A percentile compares a stretch with the other conserved stretches of the same genome.
Evolutionary conservation across 2,329 filamentous ascomycete genomes (phyloP).

Genomic region (Cytospora piceicola): DNA sequence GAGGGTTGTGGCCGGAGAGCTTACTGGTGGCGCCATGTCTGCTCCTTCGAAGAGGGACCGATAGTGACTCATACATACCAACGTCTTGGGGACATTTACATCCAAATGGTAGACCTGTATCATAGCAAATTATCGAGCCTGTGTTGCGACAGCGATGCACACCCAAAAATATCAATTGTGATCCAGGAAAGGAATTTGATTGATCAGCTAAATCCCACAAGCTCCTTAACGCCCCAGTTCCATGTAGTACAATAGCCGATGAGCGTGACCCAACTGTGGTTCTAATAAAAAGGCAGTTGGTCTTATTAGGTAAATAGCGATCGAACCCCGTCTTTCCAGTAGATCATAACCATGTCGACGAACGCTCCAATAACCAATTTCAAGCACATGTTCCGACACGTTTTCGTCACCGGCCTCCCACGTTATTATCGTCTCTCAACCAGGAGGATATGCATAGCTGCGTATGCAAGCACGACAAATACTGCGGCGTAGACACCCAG

Average conservation of each 20-base stretch:
- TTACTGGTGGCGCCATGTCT: constrained; percentile 57
- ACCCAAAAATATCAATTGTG: constrained; percentile 13
- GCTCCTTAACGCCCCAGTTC: constrained; percentile 33
- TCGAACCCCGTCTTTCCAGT: constrained; percentile 8
- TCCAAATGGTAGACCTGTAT: background rate
- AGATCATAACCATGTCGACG: constrained; percentile 10
- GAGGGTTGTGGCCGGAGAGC: constrained; percentile 60
- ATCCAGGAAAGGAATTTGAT: constrained; percentile 33
- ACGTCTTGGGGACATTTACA: background rate
- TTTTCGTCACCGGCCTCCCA: background rate
- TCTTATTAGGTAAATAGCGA: constrained; percentile 26
- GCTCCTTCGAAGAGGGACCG: background rate
- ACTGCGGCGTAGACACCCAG: constrained; percentile 79
- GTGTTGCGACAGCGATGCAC: constrained; percentile 10
- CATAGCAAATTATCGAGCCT: constrained; percentile 6
- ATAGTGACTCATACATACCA: background rate
- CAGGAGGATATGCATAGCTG: constrained; percentile 89
- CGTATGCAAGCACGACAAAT: constrained; percentile 88
- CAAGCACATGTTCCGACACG: constrained; percentile 12
- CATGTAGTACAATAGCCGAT: constrained; percentile 26
- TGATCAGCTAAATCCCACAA: constrained; percentile 32
- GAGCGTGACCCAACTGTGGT: constrained; percentile 1
- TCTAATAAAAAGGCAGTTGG: constrained; percentile 8
- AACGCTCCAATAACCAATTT: constrained; percentile 9
- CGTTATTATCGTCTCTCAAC: constrained; percentile 76